Conservation (phyloP, 2,329 filamentous ascomycete species). For the Fusarium sp. region DNA sequence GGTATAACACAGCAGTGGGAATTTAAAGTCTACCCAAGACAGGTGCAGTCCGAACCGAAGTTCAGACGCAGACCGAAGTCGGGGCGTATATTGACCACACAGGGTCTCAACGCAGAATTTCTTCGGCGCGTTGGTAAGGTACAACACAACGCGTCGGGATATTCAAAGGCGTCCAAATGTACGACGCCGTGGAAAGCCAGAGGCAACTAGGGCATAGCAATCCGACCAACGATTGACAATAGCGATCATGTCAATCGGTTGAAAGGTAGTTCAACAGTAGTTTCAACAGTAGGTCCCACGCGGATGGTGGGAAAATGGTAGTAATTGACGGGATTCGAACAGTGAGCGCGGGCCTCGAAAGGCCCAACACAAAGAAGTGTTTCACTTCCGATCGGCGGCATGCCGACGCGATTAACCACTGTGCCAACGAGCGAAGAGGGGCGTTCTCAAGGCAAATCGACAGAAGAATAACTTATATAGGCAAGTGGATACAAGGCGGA, state of each 20-base stretch:
- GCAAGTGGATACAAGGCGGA: background rate
- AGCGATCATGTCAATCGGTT: too few relatives aligned
- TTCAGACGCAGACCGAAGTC: too few relatives aligned
- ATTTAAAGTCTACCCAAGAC: background rate
- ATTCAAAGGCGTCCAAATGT: background rate
- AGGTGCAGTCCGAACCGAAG: background rate
- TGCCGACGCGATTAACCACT: background rate
- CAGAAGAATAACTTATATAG: background rate
- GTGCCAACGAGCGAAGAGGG: background rate
- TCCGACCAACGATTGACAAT: background rate
- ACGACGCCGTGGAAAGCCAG: background rate
- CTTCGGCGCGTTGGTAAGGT: background rate
- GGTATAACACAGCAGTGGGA: background rate
- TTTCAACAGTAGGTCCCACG: background rate
- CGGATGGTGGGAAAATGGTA: constrained; percentile 8
- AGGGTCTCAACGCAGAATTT: background rate
- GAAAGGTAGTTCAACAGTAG: too few relatives aligned
- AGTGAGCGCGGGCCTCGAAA: background rate
- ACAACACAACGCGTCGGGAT: background rate
- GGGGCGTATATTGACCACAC: background rate
- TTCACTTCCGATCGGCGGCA: background rate
- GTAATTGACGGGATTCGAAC: constrained; percentile 33
- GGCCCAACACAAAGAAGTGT: background rate
- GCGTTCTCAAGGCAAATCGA: background rate
- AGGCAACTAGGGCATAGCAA: background rate